Base-by-base conservation (phyloP, 768 basidiomycete species). In the Trametes cubensis region DNA sequence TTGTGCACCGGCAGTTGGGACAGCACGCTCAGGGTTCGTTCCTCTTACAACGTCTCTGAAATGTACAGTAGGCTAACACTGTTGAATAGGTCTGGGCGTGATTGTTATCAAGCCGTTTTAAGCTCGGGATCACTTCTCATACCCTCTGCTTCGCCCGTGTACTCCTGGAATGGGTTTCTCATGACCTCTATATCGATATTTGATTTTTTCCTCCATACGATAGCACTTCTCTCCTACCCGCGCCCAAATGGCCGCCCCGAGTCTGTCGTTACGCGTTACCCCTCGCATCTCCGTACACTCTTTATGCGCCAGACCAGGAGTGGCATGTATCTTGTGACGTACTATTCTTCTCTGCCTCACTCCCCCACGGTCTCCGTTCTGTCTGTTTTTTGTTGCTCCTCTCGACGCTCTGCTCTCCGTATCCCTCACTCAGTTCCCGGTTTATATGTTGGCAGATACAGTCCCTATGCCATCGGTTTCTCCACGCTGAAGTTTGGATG, bases 1-100 rank as follows among this genome's bases (percentile, higher is more conserved):
- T 87, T 99, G 61, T 98, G 96, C 82, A 99, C 96, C 39, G 96
- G 96, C 54, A 91, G 89, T 74, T 99, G 96, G 96, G 96, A 99
- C 74, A 94, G 92, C 77, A 92, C 94, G 51, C 87, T 98, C 70
- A 89, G 94, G 84, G 95, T 95, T 72, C 69, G 88, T 80, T 34
- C 49, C 6, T 6, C 15, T 48, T 20, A 23, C 39, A 47, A 50
- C 41, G 28, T 10, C 40, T 23, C 8, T 28, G 14, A 8, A 13
- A 18, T 15, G 15, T 13, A 46, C 25, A 54, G 0, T 21, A 48
- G 6, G 64, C 67, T 26, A 46, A 23, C 14, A 8, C 41, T 39
- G 13, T 30, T 48, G 41, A 64, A 21, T 65, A 94, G 92, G 91
- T 94, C 59, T 94, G 92, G 92, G 92, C 92, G 79, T 94, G 81